Base-by-base conservation (phyloP, 225 moss, liverwort and hornwort genomes). In the Polytrichum commune region DNA sequence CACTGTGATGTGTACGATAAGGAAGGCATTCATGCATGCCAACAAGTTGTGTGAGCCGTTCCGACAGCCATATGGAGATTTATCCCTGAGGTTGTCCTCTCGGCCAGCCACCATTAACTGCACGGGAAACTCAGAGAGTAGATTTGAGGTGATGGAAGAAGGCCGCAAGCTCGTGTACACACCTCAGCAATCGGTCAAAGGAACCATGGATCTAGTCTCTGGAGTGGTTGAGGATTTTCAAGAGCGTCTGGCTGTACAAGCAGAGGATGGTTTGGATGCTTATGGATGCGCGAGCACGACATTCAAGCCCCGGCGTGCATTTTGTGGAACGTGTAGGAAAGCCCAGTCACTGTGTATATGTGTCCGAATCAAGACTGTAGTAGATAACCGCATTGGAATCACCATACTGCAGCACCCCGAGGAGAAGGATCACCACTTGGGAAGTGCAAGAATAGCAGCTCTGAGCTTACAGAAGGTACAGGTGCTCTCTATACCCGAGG, bases 381-480 rank as follows among this genome's bases (percentile, higher is more conserved):
- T 96, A 2, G 74, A 96, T 9, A 96, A 96, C 74, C 83, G 70
- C 53, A 84, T 93, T 4, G 83, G 83, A 28, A 76, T 96, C 10
- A 86, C 89, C 64, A 96, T 96, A 16, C 78, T 96, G 18, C 96
- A 96, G 55, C 93, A 96, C 76, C 92, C 93, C 5, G 79, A 89
- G 38, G 96, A 96, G 74, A 90, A 83, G 79, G 89, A 86, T 35
- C 96, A 96, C 64, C 92, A 90, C 73, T 77, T 96, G 65, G 96
- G 96, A 46, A 85, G 87, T 63, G 96, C 93, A 22, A 84, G 96
- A 28, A 96, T 96, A 27, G 96, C 92, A 8, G 80, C 84, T 18
- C 74, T 96, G 53, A 88, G 86, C 58, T 77, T 96, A 28, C 84
- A 80, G 23, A 93, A 93, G 20, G 79, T 93, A 1, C 71, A 90